phyloP scores from a whole-genome alignment of 352 stramenopile species.

The Pythium aphanidermatum region DNA sequence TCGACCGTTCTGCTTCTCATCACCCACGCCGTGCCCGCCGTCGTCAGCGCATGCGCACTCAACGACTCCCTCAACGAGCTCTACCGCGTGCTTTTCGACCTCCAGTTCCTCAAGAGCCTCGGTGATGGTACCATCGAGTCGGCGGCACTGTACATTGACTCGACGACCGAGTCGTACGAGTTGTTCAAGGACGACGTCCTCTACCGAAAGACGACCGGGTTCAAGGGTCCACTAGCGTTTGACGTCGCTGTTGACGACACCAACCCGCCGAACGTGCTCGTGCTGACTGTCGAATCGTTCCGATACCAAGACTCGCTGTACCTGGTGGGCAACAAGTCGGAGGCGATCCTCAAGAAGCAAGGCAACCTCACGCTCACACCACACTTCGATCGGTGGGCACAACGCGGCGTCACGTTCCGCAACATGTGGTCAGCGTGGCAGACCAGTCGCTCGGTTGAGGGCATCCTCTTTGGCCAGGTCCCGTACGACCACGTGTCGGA shows the following conservation, averaged over 20 bases:
- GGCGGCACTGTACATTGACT: too few species aligned
- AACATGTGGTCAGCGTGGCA: conserved; percentile 65
- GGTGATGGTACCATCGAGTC: too few species aligned
- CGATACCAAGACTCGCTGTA: conserved; percentile 22
- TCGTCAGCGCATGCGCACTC: conserved; percentile 2
- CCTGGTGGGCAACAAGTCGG: too few species aligned
- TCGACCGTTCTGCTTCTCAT: conserved; percentile 3
- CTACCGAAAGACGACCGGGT: conserved; percentile 33
- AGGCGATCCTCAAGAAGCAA: conserved; percentile 29
- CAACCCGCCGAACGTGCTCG: conserved; percentile 40
- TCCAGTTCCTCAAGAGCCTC: too few species aligned
- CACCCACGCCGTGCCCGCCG: conserved; percentile 1
- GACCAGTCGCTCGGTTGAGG: conserved; percentile 66
- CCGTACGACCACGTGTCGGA: conserved; percentile 51
- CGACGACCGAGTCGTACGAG: conserved; percentile 31
- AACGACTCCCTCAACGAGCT: too few species aligned
- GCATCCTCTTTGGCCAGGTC: conserved; percentile 55
- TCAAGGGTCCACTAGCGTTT: conserved; percentile 27
- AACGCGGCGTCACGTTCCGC: conserved; percentile 36
- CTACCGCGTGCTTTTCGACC: too few species aligned
- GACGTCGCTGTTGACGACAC: conserved; percentile 26
- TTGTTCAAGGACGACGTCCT: conserved; percentile 31
- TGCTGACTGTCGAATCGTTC: conserved; percentile 51
- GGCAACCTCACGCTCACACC: conserved; percentile 51
- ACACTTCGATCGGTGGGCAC: conserved; percentile 54